These are phyloP conservation scores for Cercospora citrullina DNA, from an alignment of 2,329 filamentous ascomycete species.

Conservation along the genomic window DNA sequence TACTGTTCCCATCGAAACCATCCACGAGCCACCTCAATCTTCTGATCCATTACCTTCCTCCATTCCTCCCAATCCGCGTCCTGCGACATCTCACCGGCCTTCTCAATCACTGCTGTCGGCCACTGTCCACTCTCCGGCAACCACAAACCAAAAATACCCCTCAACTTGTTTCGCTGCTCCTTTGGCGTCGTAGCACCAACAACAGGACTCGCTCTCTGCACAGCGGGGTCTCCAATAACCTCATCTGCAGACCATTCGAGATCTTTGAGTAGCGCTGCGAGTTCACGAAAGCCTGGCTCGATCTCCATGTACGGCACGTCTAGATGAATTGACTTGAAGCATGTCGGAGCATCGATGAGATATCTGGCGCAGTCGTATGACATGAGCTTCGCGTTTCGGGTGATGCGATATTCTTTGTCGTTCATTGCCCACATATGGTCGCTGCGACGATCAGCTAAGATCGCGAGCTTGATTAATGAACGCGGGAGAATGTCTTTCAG, in stretches of 20 bases:
- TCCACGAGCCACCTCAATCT: background rate
- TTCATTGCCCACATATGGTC: background rate
- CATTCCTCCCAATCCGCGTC: background rate
- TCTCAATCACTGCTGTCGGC: background rate
- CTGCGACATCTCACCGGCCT: background rate
- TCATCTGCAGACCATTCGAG: background rate
- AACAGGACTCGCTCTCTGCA: background rate
- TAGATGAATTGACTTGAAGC: background rate
- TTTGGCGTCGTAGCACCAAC: background rate
- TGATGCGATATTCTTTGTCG: background rate
- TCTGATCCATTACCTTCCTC: background rate
- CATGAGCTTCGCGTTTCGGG: background rate
- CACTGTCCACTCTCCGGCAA: background rate
- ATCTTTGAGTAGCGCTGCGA: background rate
- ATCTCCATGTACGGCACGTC: background rate
- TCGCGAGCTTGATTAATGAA: background rate
- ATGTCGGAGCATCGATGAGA: background rate
- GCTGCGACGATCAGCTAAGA: background rate
- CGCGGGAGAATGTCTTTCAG: background rate
- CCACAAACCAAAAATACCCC: background rate
- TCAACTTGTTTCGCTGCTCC: background rate
- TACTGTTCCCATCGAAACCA: background rate
- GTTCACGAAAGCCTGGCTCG: background rate
- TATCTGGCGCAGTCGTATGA: background rate
- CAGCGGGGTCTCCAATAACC: background rate